Conservation (phyloP, 495 filamentous ascomycete species). For the Penicillium malachiteum region DNA sequence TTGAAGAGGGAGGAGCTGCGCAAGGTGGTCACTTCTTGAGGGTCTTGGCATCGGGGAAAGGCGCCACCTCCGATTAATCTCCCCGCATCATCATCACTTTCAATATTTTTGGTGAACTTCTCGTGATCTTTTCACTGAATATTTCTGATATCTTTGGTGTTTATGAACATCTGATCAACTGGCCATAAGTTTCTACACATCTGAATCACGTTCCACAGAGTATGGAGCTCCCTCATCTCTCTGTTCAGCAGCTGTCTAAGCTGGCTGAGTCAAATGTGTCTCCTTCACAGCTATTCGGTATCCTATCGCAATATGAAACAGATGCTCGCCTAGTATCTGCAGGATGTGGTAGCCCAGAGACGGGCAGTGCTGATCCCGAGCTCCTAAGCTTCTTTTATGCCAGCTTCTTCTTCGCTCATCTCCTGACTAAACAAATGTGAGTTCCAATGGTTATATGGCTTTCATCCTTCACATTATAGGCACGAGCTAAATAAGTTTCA, state of each 20-base stretch:
- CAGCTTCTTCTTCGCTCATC: slow-evolving; percentile 52
- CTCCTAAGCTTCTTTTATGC: slow-evolving; percentile 49
- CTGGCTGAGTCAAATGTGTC: slow-evolving; percentile 34
- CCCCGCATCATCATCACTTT: slow-evolving; percentile 29
- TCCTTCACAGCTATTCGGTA: slow-evolving; percentile 43
- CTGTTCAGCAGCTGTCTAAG: slow-evolving; percentile 38
- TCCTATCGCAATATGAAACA: slow-evolving; percentile 45
- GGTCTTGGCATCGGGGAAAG: slow-evolving; percentile 31
- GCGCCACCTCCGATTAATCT: slow-evolving; percentile 33
- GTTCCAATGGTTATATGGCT: slow-evolving; percentile 7
- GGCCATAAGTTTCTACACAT: not conserved
- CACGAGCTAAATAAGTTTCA: not conserved
- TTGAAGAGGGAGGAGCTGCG: slow-evolving; percentile 39
- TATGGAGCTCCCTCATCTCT: slow-evolving; percentile 39
- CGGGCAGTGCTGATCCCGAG: slow-evolving; percentile 16
- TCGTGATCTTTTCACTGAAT: not conserved
- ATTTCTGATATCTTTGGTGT: too few species aligned
- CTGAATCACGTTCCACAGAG: not conserved
- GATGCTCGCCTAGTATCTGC: slow-evolving; percentile 37
- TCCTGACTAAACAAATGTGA: slow-evolving; percentile 53
- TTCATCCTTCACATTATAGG: not conserved
- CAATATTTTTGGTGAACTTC: not conserved
- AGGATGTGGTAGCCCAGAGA: slow-evolving; percentile 9
- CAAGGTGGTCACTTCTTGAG: slow-evolving; percentile 50
- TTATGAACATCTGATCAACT: too few species aligned